A percentile compares a stretch with the other conserved stretches of the same genome.
phyloP scores from a whole-genome alignment of 1,139 yeast species.

The Hemisphaericaspora xylofermentans region DNA sequence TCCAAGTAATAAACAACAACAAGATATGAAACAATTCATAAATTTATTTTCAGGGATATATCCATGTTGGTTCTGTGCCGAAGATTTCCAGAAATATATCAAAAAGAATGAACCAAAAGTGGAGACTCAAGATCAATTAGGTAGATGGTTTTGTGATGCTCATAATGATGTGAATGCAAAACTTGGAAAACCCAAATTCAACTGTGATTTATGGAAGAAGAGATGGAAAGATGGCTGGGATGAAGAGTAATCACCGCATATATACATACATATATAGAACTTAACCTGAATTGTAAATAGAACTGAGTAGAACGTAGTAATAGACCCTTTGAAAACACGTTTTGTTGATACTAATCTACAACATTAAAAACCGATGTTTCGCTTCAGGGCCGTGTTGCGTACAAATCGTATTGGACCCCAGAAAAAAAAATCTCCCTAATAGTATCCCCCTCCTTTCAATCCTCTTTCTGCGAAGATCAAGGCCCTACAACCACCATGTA shows the following conservation, averaged over 20 bases:
- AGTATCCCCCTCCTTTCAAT: too few species aligned
- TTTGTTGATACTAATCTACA: too few species aligned
- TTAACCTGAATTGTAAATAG: constrained; percentile 2
- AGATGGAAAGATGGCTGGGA: constrained; percentile 75
- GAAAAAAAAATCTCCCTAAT: too few species aligned
- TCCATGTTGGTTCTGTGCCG: constrained; percentile 95
- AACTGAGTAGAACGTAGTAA: constrained; percentile 1
- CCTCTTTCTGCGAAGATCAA: neutral
- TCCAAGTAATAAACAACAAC: constrained; percentile 62
- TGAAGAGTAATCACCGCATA: constrained; percentile 7
- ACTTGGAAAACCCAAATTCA: constrained; percentile 80
- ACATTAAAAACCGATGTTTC: too few species aligned
- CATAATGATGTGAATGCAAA: constrained; percentile 88
- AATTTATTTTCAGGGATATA: constrained; percentile 74
- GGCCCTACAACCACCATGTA: constrained; percentile 1
- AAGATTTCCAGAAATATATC: constrained; percentile 72
- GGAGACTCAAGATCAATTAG: constrained; percentile 71
- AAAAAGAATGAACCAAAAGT: constrained; percentile 63
- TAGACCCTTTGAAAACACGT: neutral
- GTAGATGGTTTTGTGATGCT: constrained; percentile 91
- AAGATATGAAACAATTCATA: constrained; percentile 70
- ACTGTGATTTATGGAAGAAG: constrained; percentile 86
- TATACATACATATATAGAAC: neutral
- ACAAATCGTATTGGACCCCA: neutral
- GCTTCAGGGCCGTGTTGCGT: too few species aligned